Evolutionary conservation across 1,284 basidiomycete genomes (phyloP), one percentile per base, ranked within the genome.

Genomic region (Ganoderma sinense): DNA sequence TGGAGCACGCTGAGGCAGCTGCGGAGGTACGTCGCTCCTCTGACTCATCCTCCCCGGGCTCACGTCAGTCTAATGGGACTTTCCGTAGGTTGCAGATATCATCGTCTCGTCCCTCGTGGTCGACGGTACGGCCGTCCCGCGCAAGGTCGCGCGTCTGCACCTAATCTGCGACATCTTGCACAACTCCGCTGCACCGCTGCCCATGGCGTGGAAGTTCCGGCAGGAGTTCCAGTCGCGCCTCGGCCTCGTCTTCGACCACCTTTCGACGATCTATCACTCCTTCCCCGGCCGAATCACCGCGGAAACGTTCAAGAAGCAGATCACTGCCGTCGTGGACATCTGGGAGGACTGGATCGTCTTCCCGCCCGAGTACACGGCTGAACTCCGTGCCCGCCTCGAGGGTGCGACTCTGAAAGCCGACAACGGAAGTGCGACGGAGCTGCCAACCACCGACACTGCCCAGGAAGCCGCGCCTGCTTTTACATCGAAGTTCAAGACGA

Each of bases 301-400:
- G 18, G 95, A 97, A 75, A 92, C 93, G 1, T 98, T 98, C 86
- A 97, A 94, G 82, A 93, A 91, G 71, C 95, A 97, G 80, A 94
- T 98, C 65, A 90, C 89, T 2, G 83, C 88, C 0, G 90, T 99
- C 14, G 85, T 99, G 1, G 94, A 97, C 75, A 91, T 97, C 29
- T 99, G 97, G 97, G 97, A 98, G 77, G 91, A 96, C 76, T 97
- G 96, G 94, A 96, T 97, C 70, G 94, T 97, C 23, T 97, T 98
- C 78, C 86, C 94, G 40, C 92, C 92, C 0, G 93, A 96, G 65
- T 93, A 94, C 75, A 94, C 94, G 0, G 80, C 86, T 7, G 89
- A 91, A 75, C 84, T 97, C 23, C 86, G 94, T 51, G 82, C 82
- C 64, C 85, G 96, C 66, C 83, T 97, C 65, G 92, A 95, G 64